A percentile compares a stretch with the other conserved stretches of the same genome.
phyloP scores from a whole-genome alignment of 1,284 basidiomycete genomes.

The Megacollybia platyphylla region DNA sequence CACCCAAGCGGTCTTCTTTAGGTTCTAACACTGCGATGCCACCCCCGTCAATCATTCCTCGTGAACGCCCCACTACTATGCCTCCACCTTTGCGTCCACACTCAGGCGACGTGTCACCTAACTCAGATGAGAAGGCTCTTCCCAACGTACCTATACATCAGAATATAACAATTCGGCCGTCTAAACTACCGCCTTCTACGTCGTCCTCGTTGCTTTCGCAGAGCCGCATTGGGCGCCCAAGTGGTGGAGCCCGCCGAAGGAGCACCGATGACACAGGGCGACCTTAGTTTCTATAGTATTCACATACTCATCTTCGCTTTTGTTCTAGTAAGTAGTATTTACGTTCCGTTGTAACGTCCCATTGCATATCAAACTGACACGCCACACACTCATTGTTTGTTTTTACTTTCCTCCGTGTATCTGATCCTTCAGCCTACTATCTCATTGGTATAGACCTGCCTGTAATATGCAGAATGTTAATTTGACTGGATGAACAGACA shows the following conservation, averaged over 20 bases:
- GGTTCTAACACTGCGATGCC: slow-evolving; percentile 26
- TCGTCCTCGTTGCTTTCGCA: slow-evolving; percentile 26
- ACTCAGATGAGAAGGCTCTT: slow-evolving; percentile 20
- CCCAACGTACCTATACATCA: slow-evolving; percentile 26
- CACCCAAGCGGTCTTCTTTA: slow-evolving; percentile 45
- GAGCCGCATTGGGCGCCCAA: slow-evolving; percentile 56
- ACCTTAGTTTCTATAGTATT: not conserved
- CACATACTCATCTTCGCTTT: not conserved
- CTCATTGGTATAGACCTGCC: not conserved
- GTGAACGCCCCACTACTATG: slow-evolving; percentile 23
- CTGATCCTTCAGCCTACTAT: not conserved
- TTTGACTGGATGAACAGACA: not conserved
- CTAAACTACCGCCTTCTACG: slow-evolving; percentile 25
- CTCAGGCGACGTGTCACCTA: slow-evolving; percentile 13
- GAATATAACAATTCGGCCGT: slow-evolving; percentile 39
- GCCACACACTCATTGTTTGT: slow-evolving; percentile 7
- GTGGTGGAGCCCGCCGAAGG: slow-evolving; percentile 27
- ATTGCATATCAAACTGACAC: slow-evolving; percentile 2
- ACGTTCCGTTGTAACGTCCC: not conserved
- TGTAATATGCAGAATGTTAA: not conserved
- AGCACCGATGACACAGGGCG: slow-evolving; percentile 23
- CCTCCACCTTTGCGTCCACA: slow-evolving; percentile 19
- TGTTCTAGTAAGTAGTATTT: not conserved
- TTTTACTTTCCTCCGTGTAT: not conserved
- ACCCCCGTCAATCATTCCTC: slow-evolving; percentile 13